Evolutionary conservation across 495 filamentous ascomycete species (phyloP), one percentile per base, ranked within the genome.

Genomic region (Xylaria telfairii): DNA sequence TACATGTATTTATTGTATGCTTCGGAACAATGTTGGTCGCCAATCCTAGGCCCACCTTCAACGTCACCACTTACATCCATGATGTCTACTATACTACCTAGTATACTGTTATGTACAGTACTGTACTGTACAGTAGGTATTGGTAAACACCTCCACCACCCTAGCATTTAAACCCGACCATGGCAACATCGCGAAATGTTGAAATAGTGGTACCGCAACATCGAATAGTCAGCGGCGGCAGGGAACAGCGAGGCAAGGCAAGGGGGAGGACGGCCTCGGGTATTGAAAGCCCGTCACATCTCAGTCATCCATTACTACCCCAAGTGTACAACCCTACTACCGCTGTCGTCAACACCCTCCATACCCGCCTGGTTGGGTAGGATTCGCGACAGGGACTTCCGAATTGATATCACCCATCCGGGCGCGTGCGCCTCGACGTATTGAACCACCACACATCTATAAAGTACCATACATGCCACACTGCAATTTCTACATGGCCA

Each of bases 381-480:
- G 64, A 53, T 66, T 66, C n/a, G 47, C 34, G 47, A 41, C 63
- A 66, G 64, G 30, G 47, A 54, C 30, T 54, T 66, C 64, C 47
- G 64, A 49, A 66, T 41, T 26, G 21, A 66, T 66, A 66, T 46
- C 13, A 46, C 49, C 61, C 41, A 65, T 49, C 61, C 61, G 61
- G 34, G 42, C 19, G 21, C 12, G 8, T 21, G 6, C 41, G 13
- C 26, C 32, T 28, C 32, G 1, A 19, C 19, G 17, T n/a, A 51
- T 4, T 49, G 28, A 21, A 30, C 26, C 9, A 42, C 17, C 24
- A 15, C 34, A 8, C 42, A 49, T 46, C 61, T 28, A 41, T 41
- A 54, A 66, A 53, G 64, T 42, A 54, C 46, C 46, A 21, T 66
- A 66, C 46, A 53, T 66, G 15, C 30, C 17, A 37, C 42, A 46